phyloP scores from a whole-genome alignment of 192 early-diverging fungal species.

The Dissophora globulifera region DNA sequence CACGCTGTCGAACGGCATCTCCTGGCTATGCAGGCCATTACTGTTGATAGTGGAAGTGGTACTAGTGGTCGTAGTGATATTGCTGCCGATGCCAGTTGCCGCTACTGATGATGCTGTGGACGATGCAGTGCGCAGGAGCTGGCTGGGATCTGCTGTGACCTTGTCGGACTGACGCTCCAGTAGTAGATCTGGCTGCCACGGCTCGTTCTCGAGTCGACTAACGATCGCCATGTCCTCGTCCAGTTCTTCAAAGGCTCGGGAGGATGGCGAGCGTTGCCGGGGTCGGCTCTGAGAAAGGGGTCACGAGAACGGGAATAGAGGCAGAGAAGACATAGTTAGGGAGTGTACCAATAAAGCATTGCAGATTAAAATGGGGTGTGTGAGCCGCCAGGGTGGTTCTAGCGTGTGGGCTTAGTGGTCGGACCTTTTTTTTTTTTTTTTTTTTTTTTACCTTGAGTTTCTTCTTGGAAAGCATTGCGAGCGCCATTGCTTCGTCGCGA shows the following conservation, averaged over 20 bases:
- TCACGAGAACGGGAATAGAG: neutral
- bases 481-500: slow-evolving; percentile 25
- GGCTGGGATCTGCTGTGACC: neutral
- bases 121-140: neutral
- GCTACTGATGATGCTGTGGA: neutral
- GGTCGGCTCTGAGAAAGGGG: slow-evolving; percentile 20
- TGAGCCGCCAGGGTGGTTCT: too few relatives aligned
- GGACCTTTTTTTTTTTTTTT: neutral
- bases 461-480: slow-evolving; percentile 29
- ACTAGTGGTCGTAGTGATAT: neutral
- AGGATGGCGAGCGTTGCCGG: slow-evolving; percentile 13
- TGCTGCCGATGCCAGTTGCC: too few relatives aligned
- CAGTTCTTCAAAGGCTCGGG: slow-evolving; percentile 30
- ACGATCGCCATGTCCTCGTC: slow-evolving; percentile 49
- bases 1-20: neutral
- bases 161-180: slow-evolving; percentile 37
- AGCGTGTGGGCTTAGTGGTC: too few relatives aligned
- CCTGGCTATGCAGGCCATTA: neutral
- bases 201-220: slow-evolving; percentile 44
- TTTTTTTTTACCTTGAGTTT: slow-evolving; percentile 35
- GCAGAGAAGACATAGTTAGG: too few relatives aligned
- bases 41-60: too few relatives aligned
- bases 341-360: too few relatives aligned
- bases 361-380: too few relatives aligned
- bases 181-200: slow-evolving; percentile 51